Base-by-base conservation (phyloP, 2,329 filamentous ascomycete genomes). In the Leptographium radiaticola region DNA sequence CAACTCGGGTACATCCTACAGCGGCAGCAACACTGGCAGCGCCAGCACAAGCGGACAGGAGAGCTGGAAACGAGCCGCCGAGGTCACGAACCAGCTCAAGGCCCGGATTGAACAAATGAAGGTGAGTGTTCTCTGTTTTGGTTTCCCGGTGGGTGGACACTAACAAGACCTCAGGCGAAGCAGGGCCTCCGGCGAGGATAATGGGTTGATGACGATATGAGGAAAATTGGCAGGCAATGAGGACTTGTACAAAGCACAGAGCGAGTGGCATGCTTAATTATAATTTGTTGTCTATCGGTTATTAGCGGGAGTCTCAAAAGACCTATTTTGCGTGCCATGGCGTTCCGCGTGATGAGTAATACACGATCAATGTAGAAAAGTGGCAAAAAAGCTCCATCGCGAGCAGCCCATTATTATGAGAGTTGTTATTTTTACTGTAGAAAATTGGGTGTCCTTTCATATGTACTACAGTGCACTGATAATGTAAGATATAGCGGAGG, bases 91-190 rank as follows among this genome's bases (percentile, higher is more conserved):
- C 69, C 93, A 96, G 67, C 70, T 98, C 64, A 98, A 97, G 74
- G 89, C 91, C 52, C 82, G 93, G 66, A 98, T 98, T 68, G 93
- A 97, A 74, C 87, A 93, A 75, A 98, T 98, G 93, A 98, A 97
- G 78, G 81, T 80, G 63, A 60, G 71, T 63, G 78, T 80, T 79
- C 63, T 60, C 70, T 63, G 42, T 2, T 16, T 51, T 20, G 15
- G 10, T 20, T 34, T 2, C 6, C 31, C 20, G 20, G 6, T 5
- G 13, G 15, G 38, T 12, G 12, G 16, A 39, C 25, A 20, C 39
- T 39, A 47, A 31, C n/a, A 30, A 36, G 6, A 31, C 7, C 13
- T 36, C 44, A 59, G 58, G 59, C 58, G 18, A 60, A 60, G 43
- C 59, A 60, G 36, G 59, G 59, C 7, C 55, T 59, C 4, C 51